Conservation (phyloP, 352 stramenopile species). For the Discostella stelligera region DNA sequence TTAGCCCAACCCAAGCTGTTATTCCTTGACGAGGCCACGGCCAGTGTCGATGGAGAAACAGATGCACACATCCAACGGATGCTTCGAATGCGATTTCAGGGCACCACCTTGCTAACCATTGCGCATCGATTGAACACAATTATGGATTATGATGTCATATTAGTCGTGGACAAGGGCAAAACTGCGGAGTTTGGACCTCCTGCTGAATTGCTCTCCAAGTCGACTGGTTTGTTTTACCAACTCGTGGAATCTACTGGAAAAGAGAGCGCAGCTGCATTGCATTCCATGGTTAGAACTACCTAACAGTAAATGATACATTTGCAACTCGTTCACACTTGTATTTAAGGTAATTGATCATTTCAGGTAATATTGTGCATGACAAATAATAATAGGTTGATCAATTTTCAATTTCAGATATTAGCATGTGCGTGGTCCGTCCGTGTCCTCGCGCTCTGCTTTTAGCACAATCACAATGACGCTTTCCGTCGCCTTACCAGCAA, state of each 20-base stretch:
- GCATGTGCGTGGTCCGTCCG: no score
- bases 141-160: constrained; percentile 93
- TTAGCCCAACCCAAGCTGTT: constrained; percentile 88
- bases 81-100: constrained; percentile 83
- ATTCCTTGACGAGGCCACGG: constrained; percentile 94
- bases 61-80: constrained; percentile 88
- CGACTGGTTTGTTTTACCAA: constrained; percentile 64
- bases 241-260: constrained; percentile 76
- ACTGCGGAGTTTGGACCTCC: constrained; percentile 89
- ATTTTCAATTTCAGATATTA: no score
- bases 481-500: no score
- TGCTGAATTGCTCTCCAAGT: constrained; percentile 79
- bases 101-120: constrained; percentile 93
- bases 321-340: no score
- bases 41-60: constrained; percentile 85
- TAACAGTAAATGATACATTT: no score
- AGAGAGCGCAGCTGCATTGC: constrained; percentile 66
- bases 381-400: no score
- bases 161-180: constrained; percentile 94
- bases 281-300: constrained; percentile 44
- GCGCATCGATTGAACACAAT: constrained; percentile 96
- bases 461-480: no score
- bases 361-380: no score
- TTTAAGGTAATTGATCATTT: no score
- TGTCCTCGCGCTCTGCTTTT: no score